These are phyloP conservation scores for Starmerella sirachaensis DNA, from an alignment of 805 yeast genomes.

Conservation along the genomic window DNA sequence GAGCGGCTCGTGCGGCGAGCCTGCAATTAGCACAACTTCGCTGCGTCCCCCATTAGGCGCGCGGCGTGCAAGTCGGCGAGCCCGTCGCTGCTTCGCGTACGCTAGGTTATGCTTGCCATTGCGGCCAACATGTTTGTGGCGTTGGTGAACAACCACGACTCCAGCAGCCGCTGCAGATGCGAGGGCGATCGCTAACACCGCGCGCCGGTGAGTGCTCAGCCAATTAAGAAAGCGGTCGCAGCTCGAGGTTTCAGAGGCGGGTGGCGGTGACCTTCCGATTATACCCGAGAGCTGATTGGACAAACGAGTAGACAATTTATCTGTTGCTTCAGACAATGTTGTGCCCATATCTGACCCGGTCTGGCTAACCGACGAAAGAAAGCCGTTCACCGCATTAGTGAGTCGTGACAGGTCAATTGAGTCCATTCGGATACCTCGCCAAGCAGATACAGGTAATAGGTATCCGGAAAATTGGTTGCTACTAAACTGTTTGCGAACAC, in stretches of 20 bases:
- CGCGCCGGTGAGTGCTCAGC: slow-evolving; percentile 22
- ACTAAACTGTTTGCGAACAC: too few species aligned
- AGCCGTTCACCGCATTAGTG: slow-evolving; percentile 15
- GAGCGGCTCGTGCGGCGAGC: slow-evolving; percentile 65
- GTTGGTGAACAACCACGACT: slow-evolving; percentile 1
- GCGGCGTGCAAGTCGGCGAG: slow-evolving; percentile 44
- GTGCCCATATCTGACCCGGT: slow-evolving; percentile 9
- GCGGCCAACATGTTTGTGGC: not conserved
- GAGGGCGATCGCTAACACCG: not conserved
- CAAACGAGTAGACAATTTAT: slow-evolving; percentile 1
- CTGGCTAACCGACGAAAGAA: slow-evolving; percentile 12
- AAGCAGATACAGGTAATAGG: too few species aligned
- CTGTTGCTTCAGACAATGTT: not conserved
- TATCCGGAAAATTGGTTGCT: too few species aligned
- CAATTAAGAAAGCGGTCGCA: slow-evolving; percentile 19
- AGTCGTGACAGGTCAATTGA: slow-evolving; percentile 11
- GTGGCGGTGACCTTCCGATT: slow-evolving; percentile 14
- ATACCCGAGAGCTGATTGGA: slow-evolving; percentile 2
- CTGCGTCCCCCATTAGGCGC: slow-evolving; percentile 59
- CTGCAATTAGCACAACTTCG: slow-evolving; percentile 64
- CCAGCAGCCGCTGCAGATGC: slow-evolving; percentile 3
- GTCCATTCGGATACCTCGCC: too few species aligned
- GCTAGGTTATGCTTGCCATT: too few species aligned
- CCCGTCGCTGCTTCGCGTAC: too few species aligned
- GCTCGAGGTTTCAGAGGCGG: slow-evolving; percentile 23